A percentile compares a stretch with the other conserved stretches of the same genome.
Evolutionary conservation across 1,284 basidiomycete genomes (phyloP).

Genomic region (Cryptococcus maquisensis): DNA sequence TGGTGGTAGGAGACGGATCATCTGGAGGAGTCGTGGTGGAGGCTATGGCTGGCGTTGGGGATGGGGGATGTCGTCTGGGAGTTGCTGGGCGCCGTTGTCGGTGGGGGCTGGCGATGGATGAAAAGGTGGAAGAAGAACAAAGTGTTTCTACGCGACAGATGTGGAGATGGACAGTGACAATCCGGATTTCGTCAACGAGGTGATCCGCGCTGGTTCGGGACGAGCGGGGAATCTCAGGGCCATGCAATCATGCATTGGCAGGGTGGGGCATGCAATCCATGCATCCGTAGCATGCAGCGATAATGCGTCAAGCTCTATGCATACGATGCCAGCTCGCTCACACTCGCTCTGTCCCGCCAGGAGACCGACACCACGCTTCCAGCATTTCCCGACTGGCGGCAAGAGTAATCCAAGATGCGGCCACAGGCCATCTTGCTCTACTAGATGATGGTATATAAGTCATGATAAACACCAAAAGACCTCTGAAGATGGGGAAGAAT

Average conservation of each 20-base stretch:
- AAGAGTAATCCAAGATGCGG: neutral
- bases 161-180: no score
- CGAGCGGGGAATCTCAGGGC: no score
- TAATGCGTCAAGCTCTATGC: neutral
- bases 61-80: neutral
- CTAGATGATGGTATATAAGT: neutral
- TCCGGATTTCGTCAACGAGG: no score
- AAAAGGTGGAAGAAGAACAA: no score
- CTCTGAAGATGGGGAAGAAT: neutral
- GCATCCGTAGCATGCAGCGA: neutral
- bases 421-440: neutral
- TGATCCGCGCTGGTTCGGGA: no score
- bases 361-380: neutral
- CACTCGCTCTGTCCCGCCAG: neutral
- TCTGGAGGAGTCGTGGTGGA: conserved; percentile 4
- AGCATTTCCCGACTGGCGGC: neutral
- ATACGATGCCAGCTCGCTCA: neutral
- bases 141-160: no score
- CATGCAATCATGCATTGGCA: no score
- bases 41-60: neutral
- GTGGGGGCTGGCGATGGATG: no score
- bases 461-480: neutral
- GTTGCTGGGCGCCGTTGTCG: neutral
- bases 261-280: no score
- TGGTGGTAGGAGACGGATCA: neutral